These are phyloP conservation scores for Corymbia calophylla DNA, from an alignment of 441 rosid genomes.

Conservation along the genomic window DNA sequence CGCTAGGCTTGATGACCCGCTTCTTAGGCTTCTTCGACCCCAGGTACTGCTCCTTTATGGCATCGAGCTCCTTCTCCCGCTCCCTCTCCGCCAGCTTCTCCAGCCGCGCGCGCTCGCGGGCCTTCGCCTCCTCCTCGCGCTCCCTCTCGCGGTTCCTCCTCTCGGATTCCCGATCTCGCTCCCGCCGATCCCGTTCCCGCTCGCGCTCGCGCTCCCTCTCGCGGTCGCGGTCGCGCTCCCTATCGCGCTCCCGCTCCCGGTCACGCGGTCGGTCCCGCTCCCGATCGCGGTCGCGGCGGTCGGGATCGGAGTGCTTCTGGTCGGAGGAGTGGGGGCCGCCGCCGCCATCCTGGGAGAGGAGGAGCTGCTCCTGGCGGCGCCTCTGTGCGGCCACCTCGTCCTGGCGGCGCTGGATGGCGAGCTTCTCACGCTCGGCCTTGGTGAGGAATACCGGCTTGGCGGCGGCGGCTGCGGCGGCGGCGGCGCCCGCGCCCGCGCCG, in stretches of 20 bases:
- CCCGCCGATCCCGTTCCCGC: conserved; percentile 21
- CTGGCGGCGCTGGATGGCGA: conserved; percentile 84
- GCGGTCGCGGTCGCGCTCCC: conserved; percentile 29
- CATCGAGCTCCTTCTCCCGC: conserved; percentile 66
- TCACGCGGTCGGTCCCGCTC: conserved; percentile 39
- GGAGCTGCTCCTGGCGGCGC: conserved; percentile 38
- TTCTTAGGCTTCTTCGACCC: conserved; percentile 93
- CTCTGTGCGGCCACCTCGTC: conserved; percentile 44
- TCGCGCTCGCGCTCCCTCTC: conserved; percentile 38
- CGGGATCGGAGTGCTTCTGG: conserved; percentile 15
- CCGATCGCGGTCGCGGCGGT: conserved; percentile 29
- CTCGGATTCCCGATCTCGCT: conserved; percentile 27
- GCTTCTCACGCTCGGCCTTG: conserved; percentile 70
- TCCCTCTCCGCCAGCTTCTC: conserved; percentile 77
- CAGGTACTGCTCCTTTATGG: conserved; percentile 81
- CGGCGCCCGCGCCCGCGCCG: background rate
- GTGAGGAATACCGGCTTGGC: conserved; percentile 67
- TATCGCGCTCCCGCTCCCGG: conserved; percentile 30
- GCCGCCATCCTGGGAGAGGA: conserved; percentile 7
- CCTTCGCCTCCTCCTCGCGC: conserved; percentile 18
- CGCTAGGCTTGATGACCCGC: conserved; percentile 89
- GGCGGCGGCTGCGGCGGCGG: conserved; percentile 4
- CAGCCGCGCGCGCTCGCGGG: conserved; percentile 52
- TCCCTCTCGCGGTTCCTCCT: conserved; percentile 37
- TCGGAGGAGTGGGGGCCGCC: conserved; percentile 7